Evolutionary conservation across 768 basidiomycete species (phyloP).

Genomic region (Candolleomyces aberdarensis): DNA sequence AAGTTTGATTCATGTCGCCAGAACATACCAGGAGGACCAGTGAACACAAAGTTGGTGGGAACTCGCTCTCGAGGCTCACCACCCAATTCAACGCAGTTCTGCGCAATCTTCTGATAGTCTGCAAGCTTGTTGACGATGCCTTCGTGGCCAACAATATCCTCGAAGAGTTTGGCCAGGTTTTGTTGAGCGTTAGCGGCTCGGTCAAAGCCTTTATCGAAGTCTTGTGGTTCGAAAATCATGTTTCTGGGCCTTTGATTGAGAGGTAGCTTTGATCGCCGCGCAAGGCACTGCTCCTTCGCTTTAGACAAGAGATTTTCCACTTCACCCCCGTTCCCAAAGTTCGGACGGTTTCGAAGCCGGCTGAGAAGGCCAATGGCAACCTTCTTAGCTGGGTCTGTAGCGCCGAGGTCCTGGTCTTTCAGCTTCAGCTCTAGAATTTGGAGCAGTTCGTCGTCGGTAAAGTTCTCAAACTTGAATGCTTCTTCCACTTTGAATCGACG

Average conservation of each 20-base stretch:
- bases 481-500: constrained; percentile 69
- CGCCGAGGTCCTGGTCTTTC: constrained; percentile 51
- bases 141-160: constrained; percentile 61
- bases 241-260: constrained; percentile 25
- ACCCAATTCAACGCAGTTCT: constrained; percentile 35
- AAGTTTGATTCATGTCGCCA: background rate
- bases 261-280: constrained; percentile 28
- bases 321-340: constrained; percentile 65
- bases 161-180: constrained; percentile 56
- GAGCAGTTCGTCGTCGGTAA: constrained; percentile 48
- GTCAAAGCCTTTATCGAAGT: constrained; percentile 64
- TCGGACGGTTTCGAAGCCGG: constrained; percentile 44
- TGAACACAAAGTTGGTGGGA: constrained; percentile 70
- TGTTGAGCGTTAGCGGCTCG: constrained; percentile 42
- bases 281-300: constrained; percentile 48
- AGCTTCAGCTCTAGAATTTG: constrained; percentile 56
- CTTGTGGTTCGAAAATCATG: constrained; percentile 52
- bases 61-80: constrained; percentile 48
- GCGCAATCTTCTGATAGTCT: constrained; percentile 51
- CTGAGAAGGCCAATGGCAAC: constrained; percentile 50
- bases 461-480: constrained; percentile 69
- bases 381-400: constrained; percentile 53
- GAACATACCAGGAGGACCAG: constrained; percentile 62
- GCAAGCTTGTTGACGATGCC: constrained; percentile 46
- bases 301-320: constrained; percentile 56